Base-by-base conservation (phyloP, 306 rosid species). In the Pterocarpus macrocarpus region DNA sequence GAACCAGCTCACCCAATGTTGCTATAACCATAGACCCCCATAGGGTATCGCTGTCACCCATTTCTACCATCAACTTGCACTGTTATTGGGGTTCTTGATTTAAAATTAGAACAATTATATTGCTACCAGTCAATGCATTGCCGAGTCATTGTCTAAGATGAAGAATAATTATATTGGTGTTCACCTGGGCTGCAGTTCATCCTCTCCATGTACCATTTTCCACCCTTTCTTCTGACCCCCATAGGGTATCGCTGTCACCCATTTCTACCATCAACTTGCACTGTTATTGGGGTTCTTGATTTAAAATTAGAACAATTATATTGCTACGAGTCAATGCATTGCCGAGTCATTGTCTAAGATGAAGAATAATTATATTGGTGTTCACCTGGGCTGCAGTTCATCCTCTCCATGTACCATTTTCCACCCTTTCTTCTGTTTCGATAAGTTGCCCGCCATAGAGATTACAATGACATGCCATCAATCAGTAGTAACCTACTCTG, bases 1-100 rank as follows among this genome's bases (percentile, higher is more conserved):
- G 16, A 38, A 30, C 71, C 59, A 75, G 35, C 71, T 76, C 71
- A 63, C 5, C 47, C 80, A 63, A 47, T 63, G 8, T 33, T 5
- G 49, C 76, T 52, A 71, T 4, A 4, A 35, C 9, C 52, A 8
- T n/a, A n/a, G n/a, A n/a, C n/a, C n/a, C n/a, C n/a, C n/a, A n/a
- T 39, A 73, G 49, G 53, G 67, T 73, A 53, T 35, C 4, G 55
- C 67, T 16, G 78, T 67, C 55, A 45, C 71, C 71, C 11, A 7
- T 50, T 70, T 70, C 45, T 22, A 50, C 44, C 45, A 49, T 28
- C 61, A 14, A 69, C 59, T 63, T 44, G 38, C 6, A 44, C 56
- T 8, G 52, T 38, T 55, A 22, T 30, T 65, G 52, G 5, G 44
- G 71, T 7, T 65, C 28, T 39, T 65, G 6, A 65, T 38, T 33